Base-by-base conservation (phyloP, 768 basidiomycete species). In the Lactifluus hygrophoroides region DNA sequence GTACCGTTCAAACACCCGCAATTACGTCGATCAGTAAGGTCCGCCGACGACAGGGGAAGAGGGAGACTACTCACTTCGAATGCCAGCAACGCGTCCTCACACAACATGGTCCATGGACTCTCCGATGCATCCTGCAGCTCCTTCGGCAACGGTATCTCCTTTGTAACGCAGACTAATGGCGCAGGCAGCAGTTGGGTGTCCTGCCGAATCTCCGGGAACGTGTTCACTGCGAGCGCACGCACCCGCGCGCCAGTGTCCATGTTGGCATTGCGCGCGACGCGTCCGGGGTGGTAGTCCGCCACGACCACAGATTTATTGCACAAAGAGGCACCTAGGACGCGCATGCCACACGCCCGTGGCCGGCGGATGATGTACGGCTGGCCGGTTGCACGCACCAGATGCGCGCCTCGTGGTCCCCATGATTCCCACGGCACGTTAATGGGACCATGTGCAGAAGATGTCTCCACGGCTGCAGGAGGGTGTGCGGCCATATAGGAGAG, bases 41-140 rank as follows among this genome's bases (percentile, higher is more conserved):
- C 32, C 25, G 14, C 46, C 27, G 23, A n/a, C 5, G 11, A 35
- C 3, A 19, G 35, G 34, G n/a, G 5, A 8, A n/a, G 21, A 11
- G 11, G 17, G 27, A 35, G 27, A 27, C 16, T 2, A 58, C 53
- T 49, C 42, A 60, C 58, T 48, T 60, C 58, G n/a, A 60, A 60
- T 7, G 53, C 58, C 14, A 60, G 42, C 40, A 60, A 45, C 53
- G 53, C 58, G 28, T 59, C 58, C 48, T 59, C 58, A 14, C 58
- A 59, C 32, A 59, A 25, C 53, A 60, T 56, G 42, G 35, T 56
- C 54, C 48, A 56, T n/a, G 43, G 53, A 21, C 43, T 56, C 58
- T 60, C 54, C 3, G 42, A 44, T 16, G 54, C 21, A 4, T 27
- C 42, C 35, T 38, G 48, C 21, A 60, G 35, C 30, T 56, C 58